A percentile compares a stretch with the other conserved stretches of the same genome.
Evolutionary conservation across 1,284 basidiomycete genomes (phyloP).

Genomic region (Cutaneotrichosporon sp.): DNA sequence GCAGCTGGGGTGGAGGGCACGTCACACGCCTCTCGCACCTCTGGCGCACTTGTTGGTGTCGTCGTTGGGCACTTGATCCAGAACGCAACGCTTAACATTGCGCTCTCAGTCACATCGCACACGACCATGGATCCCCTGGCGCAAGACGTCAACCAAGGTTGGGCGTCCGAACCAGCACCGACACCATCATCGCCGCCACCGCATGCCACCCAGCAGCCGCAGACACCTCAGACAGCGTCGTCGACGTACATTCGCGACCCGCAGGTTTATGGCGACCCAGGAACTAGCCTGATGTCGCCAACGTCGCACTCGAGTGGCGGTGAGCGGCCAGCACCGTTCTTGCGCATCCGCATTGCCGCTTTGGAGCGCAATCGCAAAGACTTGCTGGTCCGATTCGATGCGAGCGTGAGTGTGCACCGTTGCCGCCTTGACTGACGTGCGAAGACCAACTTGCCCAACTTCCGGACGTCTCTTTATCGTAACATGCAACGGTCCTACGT

Average conservation of each 20-base stretch:
- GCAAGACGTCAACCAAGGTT: slow-evolving; percentile 18
- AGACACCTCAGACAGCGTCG: slow-evolving; percentile 5
- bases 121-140: slow-evolving; percentile 22
- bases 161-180: slow-evolving; percentile 7
- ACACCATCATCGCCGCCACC: not conserved
- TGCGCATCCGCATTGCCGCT: slow-evolving; percentile 78
- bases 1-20: no score
- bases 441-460: slow-evolving; percentile 87
- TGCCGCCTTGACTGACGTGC: not conserved
- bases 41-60: no score
- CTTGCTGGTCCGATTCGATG: slow-evolving; percentile 83
- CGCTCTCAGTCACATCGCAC: not conserved
- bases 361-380: slow-evolving; percentile 89
- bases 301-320: not conserved
- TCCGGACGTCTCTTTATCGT: slow-evolving; percentile 77
- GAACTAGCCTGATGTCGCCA: slow-evolving; percentile 27
- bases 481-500: slow-evolving; percentile 85
- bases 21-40: no score
- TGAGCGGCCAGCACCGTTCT: slow-evolving; percentile 54
- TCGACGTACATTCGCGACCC: slow-evolving; percentile 28
- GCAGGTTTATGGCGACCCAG: slow-evolving; percentile 41
- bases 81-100: no score
- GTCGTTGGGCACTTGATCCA: no score
- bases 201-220: not conserved
- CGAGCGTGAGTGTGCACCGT: slow-evolving; percentile 60